These are phyloP conservation scores for Trametes versicolor DNA, from an alignment of 1,284 basidiomycete genomes.

Conservation along the genomic window DNA sequence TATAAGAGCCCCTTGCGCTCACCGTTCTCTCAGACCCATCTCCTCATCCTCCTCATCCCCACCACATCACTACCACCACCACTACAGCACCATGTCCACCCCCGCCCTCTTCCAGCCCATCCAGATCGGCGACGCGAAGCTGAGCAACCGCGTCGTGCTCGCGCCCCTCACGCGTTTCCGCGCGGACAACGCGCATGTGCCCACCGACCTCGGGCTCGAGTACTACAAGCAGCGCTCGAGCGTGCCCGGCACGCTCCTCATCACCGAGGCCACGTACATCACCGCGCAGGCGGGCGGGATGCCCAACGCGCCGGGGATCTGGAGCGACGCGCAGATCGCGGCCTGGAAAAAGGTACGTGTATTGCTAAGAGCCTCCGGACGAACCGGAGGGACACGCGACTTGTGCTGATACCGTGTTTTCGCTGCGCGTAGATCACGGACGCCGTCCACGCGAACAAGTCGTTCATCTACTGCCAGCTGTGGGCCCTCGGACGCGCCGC, in stretches of 20 bases:
- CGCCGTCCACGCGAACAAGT: slow-evolving; percentile 45
- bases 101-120: slow-evolving; percentile 56
- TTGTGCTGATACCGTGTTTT: neutral
- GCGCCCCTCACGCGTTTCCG: slow-evolving; percentile 57
- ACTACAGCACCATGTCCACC: slow-evolving; percentile 37
- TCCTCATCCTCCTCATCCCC: neutral
- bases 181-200: slow-evolving; percentile 44
- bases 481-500: slow-evolving; percentile 58
- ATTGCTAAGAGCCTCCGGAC: neutral
- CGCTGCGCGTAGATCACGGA: slow-evolving; percentile 39
- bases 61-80: neutral
- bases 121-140: slow-evolving; percentile 51
- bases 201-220: slow-evolving; percentile 45
- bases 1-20: slow-evolving; percentile 1
- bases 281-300: slow-evolving; percentile 50
- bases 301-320: slow-evolving; percentile 53
- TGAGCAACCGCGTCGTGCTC: slow-evolving; percentile 57
- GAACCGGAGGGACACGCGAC: neutral
- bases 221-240: slow-evolving; percentile 60
- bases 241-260: slow-evolving; percentile 56
- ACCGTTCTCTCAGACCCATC: neutral
- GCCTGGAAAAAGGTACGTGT: slow-evolving; percentile 56
- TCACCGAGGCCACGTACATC: slow-evolving; percentile 59
- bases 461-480: slow-evolving; percentile 57
- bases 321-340: slow-evolving; percentile 53